Conservation (phyloP, 2,329 filamentous ascomycete species). For the Dissoconium aciculare region DNA sequence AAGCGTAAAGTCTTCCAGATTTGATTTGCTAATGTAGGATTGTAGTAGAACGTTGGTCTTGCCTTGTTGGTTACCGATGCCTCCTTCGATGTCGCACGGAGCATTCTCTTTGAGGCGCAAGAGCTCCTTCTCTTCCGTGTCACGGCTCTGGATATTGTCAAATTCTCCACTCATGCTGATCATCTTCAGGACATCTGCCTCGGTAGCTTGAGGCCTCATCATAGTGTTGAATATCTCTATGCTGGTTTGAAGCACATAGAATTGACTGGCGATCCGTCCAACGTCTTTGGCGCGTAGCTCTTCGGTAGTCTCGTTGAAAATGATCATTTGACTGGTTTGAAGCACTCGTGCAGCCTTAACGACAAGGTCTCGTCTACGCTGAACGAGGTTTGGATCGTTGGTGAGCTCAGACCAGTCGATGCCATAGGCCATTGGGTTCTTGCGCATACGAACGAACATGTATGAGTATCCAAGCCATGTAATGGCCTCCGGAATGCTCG, state of each 20-base stretch:
- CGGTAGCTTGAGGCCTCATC: slow-evolving; percentile 74
- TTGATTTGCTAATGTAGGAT: slow-evolving; percentile 77
- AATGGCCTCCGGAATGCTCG: slow-evolving; percentile 81
- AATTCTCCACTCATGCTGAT: slow-evolving; percentile 97
- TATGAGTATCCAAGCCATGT: slow-evolving; percentile 98
- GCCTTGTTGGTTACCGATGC: slow-evolving; percentile 53
- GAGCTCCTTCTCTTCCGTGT: slow-evolving; percentile 83
- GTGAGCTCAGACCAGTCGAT: slow-evolving; percentile 87
- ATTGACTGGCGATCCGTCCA: slow-evolving; percentile 92
- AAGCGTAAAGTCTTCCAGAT: slow-evolving; percentile 84
- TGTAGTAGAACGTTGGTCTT: slow-evolving; percentile 96
- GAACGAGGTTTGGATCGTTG: slow-evolving; percentile 77
- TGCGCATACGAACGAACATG: slow-evolving; percentile 88
- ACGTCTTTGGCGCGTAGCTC: slow-evolving; percentile 90
- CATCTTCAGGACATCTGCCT: slow-evolving; percentile 90
- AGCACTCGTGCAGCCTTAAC: slow-evolving; percentile 77
- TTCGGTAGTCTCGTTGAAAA: slow-evolving; percentile 89
- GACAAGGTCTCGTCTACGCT: slow-evolving; percentile 68
- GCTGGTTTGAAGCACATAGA: slow-evolving; percentile 84
- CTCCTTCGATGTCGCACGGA: slow-evolving; percentile 63
- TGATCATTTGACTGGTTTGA: slow-evolving; percentile 95
- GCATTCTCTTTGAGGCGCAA: slow-evolving; percentile 54
- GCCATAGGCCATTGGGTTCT: slow-evolving; percentile 80
- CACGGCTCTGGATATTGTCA: slow-evolving; percentile 85
- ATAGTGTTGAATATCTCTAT: slow-evolving; percentile 92